Percentiles rank a stretch among this genome's conserved stretches.
These are phyloP conservation scores for Panus rudis DNA, from an alignment of 768 basidiomycete genomes.

Conservation along the genomic window DNA sequence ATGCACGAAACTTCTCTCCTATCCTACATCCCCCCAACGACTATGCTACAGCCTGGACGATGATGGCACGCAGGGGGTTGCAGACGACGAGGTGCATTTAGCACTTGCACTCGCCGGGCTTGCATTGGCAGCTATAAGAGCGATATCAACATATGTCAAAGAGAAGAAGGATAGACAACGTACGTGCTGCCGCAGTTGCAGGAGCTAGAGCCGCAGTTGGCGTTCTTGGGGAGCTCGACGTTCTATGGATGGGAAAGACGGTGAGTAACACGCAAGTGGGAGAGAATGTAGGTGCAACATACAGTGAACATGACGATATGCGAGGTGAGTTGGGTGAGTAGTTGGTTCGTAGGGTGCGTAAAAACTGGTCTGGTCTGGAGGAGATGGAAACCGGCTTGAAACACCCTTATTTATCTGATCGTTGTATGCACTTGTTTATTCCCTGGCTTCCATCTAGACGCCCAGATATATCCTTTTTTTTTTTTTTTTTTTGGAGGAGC, in stretches of 20 bases:
- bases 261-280: neutral
- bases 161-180: conserved; percentile 7
- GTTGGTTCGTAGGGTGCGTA: conserved; percentile 2
- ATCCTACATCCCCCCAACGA: too few relatives aligned
- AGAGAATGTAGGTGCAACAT: conserved; percentile 12
- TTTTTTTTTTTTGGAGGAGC: too few relatives aligned
- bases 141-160: neutral
- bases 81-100: conserved; percentile 23
- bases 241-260: conserved; percentile 7
- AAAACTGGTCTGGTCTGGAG: neutral
- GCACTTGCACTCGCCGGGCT: conserved; percentile 61
- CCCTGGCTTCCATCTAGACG: too few relatives aligned
- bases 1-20: too few relatives aligned
- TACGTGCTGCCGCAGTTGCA: conserved; percentile 51
- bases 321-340: neutral
- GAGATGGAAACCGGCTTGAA: neutral
- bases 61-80: too few relatives aligned
- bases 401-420: conserved; percentile 10
- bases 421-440: conserved; percentile 11
- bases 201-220: conserved; percentile 37
- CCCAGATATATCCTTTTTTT: too few relatives aligned
- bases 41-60: too few relatives aligned
- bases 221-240: conserved; percentile 31
- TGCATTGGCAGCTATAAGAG: conserved; percentile 46
- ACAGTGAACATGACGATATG: conserved; percentile 34